phyloP scores from a whole-genome alignment of 805 yeast species.

The Candida nanaspora region DNA sequence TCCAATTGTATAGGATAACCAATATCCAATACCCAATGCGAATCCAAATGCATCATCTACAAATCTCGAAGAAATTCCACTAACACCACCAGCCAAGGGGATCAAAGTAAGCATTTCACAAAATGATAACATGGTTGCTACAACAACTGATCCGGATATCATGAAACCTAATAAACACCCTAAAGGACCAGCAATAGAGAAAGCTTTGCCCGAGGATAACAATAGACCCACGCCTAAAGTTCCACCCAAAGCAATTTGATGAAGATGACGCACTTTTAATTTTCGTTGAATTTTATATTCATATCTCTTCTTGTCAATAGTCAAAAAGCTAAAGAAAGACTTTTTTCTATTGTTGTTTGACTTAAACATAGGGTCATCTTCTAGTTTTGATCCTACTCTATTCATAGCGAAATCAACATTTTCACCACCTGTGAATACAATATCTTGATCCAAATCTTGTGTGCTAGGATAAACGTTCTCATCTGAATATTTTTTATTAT shows the following conservation, averaged over 20 bases:
- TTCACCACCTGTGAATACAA: conserved; percentile 23
- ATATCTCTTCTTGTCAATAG: conserved; percentile 4
- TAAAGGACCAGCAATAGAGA: conserved; percentile 68
- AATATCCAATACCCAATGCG: conserved; percentile 67
- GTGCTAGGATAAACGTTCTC: not conserved
- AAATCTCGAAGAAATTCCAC: conserved; percentile 67
- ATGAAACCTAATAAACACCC: conserved; percentile 66
- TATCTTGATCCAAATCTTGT: conserved; percentile 9
- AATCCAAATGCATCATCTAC: conserved; percentile 76
- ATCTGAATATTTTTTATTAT: not conserved
- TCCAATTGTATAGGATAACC: conserved; percentile 64
- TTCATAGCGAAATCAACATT: conserved; percentile 17
- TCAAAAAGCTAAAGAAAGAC: conserved; percentile 9
- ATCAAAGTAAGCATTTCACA: conserved; percentile 79
- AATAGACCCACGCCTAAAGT: conserved; percentile 73
- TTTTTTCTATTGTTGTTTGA: not conserved
- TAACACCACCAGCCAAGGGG: conserved; percentile 73
- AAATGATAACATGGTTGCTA: conserved; percentile 64
- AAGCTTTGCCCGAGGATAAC: conserved; percentile 64
- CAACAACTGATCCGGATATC: conserved; percentile 57
- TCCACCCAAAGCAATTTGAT: conserved; percentile 75
- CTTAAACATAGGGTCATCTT: not conserved
- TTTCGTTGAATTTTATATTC: conserved; percentile 43
- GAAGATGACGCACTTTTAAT: conserved; percentile 58
- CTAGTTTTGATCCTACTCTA: not conserved